These are phyloP conservation scores for Berkeleyomyces basicola DNA, from an alignment of 2,329 filamentous ascomycete species.

Conservation along the genomic window DNA sequence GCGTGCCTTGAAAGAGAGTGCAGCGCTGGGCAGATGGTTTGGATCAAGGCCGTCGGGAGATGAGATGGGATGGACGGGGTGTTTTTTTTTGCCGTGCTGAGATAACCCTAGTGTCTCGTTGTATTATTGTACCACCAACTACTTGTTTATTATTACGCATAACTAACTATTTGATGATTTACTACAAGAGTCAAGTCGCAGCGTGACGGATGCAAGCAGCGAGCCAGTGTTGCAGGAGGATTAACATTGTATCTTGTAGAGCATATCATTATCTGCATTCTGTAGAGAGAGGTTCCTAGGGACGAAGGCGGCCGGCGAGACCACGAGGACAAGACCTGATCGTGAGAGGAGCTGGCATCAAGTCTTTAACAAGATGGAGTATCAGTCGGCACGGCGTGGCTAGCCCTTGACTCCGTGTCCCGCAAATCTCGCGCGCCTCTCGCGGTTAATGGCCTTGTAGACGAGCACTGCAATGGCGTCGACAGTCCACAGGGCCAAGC, in stretches of 20 bases:
- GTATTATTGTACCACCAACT: conserved; percentile 5
- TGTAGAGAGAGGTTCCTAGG: background rate
- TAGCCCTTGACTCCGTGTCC: background rate
- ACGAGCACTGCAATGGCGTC: conserved; percentile 9
- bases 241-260: background rate
- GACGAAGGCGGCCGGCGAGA: too few species aligned
- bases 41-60: background rate
- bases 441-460: conserved; percentile 5
- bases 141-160: conserved; percentile 6
- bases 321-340: background rate
- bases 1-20: conserved; percentile 30
- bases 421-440: background rate
- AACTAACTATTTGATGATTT: background rate
- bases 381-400: too few species aligned
- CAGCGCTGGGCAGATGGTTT: background rate
- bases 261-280: background rate
- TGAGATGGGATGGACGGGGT: background rate
- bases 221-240: background rate
- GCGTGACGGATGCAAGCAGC: too few species aligned
- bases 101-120: background rate
- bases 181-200: background rate
- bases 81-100: background rate
- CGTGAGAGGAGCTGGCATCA: background rate
- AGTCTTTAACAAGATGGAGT: too few species aligned
- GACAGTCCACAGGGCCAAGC: conserved; percentile 9